Evolutionary conservation across 2,329 filamentous ascomycete species (phyloP).

Genomic region (Pseudohalonectria lignicola): DNA sequence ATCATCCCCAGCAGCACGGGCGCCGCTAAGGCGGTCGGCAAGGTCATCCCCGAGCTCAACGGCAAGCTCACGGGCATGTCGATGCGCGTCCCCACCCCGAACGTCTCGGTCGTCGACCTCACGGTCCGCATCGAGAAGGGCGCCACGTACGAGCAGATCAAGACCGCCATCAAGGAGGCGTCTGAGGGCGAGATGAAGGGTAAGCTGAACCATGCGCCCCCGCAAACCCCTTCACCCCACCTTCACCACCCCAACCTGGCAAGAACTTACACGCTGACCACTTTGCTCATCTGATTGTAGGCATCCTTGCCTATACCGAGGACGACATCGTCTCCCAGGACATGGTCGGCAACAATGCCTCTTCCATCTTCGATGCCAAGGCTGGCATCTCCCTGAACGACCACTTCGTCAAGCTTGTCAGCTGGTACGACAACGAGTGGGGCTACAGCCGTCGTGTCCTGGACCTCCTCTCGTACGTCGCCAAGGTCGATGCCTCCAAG

Average conservation of each 20-base stretch:
- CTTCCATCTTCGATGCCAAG: conserved; percentile 99
- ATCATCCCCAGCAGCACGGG: conserved; percentile 99
- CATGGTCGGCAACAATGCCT: conserved; percentile 83
- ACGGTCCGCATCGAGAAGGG: conserved; percentile 89
- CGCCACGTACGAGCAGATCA: conserved; percentile 85
- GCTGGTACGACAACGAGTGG: conserved; percentile 99
- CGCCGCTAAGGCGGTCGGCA: conserved; percentile 99
- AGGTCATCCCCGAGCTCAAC: conserved; percentile 96
- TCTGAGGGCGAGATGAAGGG: conserved; percentile 78
- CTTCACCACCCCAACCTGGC: neutral
- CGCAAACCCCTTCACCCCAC: conserved; percentile 1
- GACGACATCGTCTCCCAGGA: conserved; percentile 93
- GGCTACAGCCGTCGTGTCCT: conserved; percentile 95
- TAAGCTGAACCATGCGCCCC: too few relatives aligned
- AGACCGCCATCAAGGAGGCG: conserved; percentile 79
- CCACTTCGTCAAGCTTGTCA: conserved; percentile 97
- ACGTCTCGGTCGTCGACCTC: conserved; percentile 98
- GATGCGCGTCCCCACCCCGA: conserved; percentile 96
- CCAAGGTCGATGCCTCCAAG: conserved; percentile 60
- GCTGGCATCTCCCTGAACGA: conserved; percentile 97
- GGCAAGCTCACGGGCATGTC: conserved; percentile 99
- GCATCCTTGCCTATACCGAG: conserved; percentile 89
- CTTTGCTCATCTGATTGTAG: conserved; percentile 25
- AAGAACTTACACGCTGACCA: neutral
- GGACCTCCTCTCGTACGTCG: conserved; percentile 68